A percentile compares a stretch with the other conserved stretches of the same genome.
Conservation (phyloP, 495 filamentous ascomycete genomes). For the Thermochaetoides thermophila region DNA sequence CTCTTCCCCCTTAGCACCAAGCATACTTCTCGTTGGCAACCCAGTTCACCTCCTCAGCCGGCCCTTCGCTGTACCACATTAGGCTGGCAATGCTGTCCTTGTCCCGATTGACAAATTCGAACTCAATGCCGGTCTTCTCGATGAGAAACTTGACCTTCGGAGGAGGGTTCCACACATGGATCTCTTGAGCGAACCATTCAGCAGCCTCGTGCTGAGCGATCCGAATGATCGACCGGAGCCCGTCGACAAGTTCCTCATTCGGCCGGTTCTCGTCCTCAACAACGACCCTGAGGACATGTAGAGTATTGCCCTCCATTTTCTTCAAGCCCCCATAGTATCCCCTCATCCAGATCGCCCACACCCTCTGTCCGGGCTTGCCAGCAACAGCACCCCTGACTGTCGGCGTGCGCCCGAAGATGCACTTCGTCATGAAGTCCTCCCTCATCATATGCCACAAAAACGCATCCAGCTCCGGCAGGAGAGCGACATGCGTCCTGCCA, state of each 20-base stretch:
- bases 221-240: constrained; percentile 37
- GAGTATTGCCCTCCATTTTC: constrained; percentile 41
- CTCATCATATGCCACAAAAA: constrained; percentile 76
- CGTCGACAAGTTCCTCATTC: constrained; percentile 35
- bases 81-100: constrained; percentile 36
- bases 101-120: constrained; percentile 30
- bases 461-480: constrained; percentile 57
- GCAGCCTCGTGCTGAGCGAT: constrained; percentile 24
- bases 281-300: constrained; percentile 68
- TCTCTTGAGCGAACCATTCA: constrained; percentile 28
- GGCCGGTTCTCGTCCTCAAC: constrained; percentile 41
- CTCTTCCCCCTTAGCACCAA: constrained; percentile 86
- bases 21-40: constrained; percentile 82
- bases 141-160: constrained; percentile 19
- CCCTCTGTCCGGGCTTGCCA: constrained; percentile 31
- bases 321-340: constrained; percentile 41
- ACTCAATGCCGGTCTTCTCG: constrained; percentile 26
- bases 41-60: constrained; percentile 56
- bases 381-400: constrained; percentile 52
- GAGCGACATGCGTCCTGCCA: constrained; percentile 40
- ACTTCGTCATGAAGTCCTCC: constrained; percentile 64
- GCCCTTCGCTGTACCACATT: constrained; percentile 36
- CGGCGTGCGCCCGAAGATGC: constrained; percentile 37
- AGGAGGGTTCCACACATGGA: constrained; percentile 40
- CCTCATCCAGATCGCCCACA: constrained; percentile 75